Evolutionary conservation across 495 filamentous ascomycete species (phyloP).

Genomic region (Aspergillus diversus): DNA sequence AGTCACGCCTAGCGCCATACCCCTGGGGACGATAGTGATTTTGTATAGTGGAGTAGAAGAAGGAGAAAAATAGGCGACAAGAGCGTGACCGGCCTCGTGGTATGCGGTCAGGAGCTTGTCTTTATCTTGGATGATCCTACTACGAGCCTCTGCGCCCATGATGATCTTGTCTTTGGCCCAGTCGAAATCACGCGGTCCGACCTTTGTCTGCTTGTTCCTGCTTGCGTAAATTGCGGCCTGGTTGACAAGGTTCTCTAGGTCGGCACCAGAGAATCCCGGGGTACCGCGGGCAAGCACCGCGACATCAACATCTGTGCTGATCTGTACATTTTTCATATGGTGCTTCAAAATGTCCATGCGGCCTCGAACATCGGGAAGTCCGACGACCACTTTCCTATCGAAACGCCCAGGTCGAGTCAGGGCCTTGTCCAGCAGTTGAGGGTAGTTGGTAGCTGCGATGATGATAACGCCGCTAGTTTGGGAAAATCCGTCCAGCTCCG

Average conservation of each 20-base stretch:
- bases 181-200: slow-evolving; percentile 81
- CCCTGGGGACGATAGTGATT: slow-evolving; percentile 93
- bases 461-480: slow-evolving; percentile 94
- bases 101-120: slow-evolving; percentile 92
- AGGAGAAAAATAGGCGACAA: slow-evolving; percentile 80
- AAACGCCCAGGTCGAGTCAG: slow-evolving; percentile 93
- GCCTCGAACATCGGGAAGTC: slow-evolving; percentile 93
- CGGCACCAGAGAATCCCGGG: slow-evolving; percentile 90
- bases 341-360: slow-evolving; percentile 89
- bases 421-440: slow-evolving; percentile 90
- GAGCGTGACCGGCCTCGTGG: slow-evolving; percentile 94
- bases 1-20: slow-evolving; percentile 82
- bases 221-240: slow-evolving; percentile 92
- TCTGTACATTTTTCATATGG: slow-evolving; percentile 85
- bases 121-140: slow-evolving; percentile 83
- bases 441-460: slow-evolving; percentile 94
- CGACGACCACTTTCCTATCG: slow-evolving; percentile 85
- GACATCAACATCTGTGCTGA: slow-evolving; percentile 77
- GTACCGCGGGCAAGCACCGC: slow-evolving; percentile 82
- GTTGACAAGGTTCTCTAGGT: slow-evolving; percentile 95
- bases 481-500: slow-evolving; percentile 97
- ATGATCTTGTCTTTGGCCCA: slow-evolving; percentile 99
- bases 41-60: slow-evolving; percentile 83
- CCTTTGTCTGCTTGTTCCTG: slow-evolving; percentile 71
- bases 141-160: slow-evolving; percentile 91